Evolutionary conservation across 352 stramenopile genomes (phyloP).

Genomic region (Pythium rishiriense): DNA sequence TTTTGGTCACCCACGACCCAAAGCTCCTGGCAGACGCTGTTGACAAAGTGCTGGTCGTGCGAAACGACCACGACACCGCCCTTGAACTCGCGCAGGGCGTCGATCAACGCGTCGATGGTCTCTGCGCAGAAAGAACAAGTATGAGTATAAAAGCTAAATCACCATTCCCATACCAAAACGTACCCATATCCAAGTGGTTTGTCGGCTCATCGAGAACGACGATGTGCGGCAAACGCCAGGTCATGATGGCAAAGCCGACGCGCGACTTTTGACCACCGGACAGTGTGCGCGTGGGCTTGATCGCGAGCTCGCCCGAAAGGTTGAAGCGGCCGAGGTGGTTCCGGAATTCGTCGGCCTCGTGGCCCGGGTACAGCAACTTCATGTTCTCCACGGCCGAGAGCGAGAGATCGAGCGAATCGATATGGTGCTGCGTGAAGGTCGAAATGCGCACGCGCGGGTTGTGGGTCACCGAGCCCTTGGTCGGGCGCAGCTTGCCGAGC

Average conservation of each 20-base stretch:
- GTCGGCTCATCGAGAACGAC: constrained; percentile 97
- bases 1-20: constrained; percentile 89
- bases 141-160: constrained; percentile 6
- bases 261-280: constrained; percentile 96
- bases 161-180: constrained; percentile 31
- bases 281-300: constrained; percentile 94
- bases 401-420: constrained; percentile 93
- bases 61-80: constrained; percentile 97
- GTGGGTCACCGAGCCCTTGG: constrained; percentile 83
- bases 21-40: constrained; percentile 92
- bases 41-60: constrained; percentile 98
- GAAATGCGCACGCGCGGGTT: constrained; percentile 93
- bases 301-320: constrained; percentile 93
- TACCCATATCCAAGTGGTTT: constrained; percentile 95
- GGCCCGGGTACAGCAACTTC: constrained; percentile 88
- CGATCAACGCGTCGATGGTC: constrained; percentile 56
- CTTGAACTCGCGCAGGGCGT: constrained; percentile 96
- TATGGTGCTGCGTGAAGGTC: constrained; percentile 96
- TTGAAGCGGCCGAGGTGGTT: constrained; percentile 96
- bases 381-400: constrained; percentile 90
- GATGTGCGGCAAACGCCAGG: constrained; percentile 94
- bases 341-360: constrained; percentile 89
- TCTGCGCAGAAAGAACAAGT: constrained; percentile 34
- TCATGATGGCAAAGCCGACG: constrained; percentile 94
- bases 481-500: constrained; percentile 92